phyloP scores from a whole-genome alignment of 73 alveolate genomes.

The Effrenium voratum region DNA sequence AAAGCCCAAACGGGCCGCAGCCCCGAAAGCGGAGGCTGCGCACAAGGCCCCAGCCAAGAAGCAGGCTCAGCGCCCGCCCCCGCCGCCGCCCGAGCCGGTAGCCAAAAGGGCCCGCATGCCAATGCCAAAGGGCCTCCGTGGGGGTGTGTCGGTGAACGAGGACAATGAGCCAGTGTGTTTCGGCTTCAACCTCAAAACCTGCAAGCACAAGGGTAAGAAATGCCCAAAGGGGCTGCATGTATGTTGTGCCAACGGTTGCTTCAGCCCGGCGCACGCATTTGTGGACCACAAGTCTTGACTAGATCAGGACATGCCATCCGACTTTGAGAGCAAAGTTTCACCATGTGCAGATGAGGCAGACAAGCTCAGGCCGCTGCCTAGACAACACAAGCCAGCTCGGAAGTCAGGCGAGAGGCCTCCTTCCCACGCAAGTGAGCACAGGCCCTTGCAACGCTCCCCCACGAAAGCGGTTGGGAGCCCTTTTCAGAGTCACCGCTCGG shows the following conservation, averaged over 20 bases:
- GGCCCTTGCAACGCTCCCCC: too few species aligned
- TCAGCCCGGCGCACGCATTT: too few species aligned
- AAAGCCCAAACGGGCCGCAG: not conserved
- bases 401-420: too few species aligned
- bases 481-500: too few species aligned
- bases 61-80: not conserved
- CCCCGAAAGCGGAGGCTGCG: not conserved
- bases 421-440: too few species aligned
- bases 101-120: not conserved
- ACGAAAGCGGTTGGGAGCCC: too few species aligned
- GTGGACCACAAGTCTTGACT: too few species aligned
- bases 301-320: too few species aligned
- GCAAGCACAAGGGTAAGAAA: not conserved
- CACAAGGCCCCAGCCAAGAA: not conserved
- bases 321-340: too few species aligned
- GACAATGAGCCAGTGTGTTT: not conserved
- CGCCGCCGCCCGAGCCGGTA: not conserved
- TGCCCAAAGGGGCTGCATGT: not conserved
- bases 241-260: not conserved
- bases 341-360: too few species aligned
- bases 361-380: too few species aligned
- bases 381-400: too few species aligned
- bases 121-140: not conserved
- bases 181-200: not conserved
- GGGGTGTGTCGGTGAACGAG: not conserved